Evolutionary conservation across 148 eudicot species (phyloP), one percentile per base, ranked within the genome.

Genomic region (Cornus kousa): DNA sequence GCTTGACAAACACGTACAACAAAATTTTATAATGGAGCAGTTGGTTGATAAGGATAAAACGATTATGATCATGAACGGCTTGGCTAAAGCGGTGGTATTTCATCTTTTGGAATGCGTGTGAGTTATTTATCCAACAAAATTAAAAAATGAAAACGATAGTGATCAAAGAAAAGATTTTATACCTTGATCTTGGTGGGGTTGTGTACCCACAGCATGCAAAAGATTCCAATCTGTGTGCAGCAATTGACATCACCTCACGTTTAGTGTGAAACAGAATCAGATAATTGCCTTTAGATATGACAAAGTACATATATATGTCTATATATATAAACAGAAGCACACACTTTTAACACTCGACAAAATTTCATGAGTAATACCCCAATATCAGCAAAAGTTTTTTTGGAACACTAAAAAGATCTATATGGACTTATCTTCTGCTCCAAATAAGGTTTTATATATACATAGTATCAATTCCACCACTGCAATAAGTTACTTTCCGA

Each of bases 221-320:
- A 68, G 24, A 40, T 39, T 39, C 8, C 12, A 35, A 35, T 37
- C 20, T 35, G 0, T 14, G 19, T 70, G 24, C 9, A 7, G 23
- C n/a, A 70, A 70, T 19, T 70, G 72, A 37, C 72, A 70, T 70
- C 72, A 37, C 11, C 50, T 70, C 72, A 70, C 72, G 16, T 37
- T 43, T 9, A 35, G 24, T 70, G 72, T 70, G 50, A 6, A 70
- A 69, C 72, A 35, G 37, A 19, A 70, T 16, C 72, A 70, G 72
- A 19, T 16, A 22, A 22, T 39, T 70, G 72, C 40, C 72, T 39
- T 70, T 37, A 70, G 20, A 19, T 70, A 39, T 14, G 2, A 67
- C 28, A 28, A 32, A 3, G 9, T 67, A 16, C 69, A 31, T 2
- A 31, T 24, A 31, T 5, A 35, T 17, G 19, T 32, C 16, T 32